Evolutionary conservation across 257 asterid genomes (phyloP).

Genomic region (Primulina huaijiensis): DNA sequence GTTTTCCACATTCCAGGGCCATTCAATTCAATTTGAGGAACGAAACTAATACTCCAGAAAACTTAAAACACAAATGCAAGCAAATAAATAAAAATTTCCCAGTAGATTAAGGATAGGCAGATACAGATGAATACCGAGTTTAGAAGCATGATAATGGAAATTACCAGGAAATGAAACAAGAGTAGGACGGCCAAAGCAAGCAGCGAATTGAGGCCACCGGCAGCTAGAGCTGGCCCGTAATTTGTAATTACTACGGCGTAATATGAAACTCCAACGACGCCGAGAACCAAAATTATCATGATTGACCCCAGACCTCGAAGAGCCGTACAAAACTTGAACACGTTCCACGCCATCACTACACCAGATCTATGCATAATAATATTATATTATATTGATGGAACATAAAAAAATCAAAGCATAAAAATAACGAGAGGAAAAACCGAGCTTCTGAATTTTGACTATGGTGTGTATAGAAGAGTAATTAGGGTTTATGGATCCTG

Average conservation of each 20-base stretch:
- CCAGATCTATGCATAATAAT: constrained; percentile 96
- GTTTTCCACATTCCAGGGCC: constrained; percentile 4
- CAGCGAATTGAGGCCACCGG: constrained; percentile 72
- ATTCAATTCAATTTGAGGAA: constrained; percentile 8
- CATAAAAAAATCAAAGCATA: not conserved
- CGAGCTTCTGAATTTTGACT: constrained; percentile 28
- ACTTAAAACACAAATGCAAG: constrained; percentile 7
- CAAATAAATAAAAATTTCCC: constrained; percentile 1
- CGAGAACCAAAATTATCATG: constrained; percentile 90
- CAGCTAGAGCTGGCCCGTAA: constrained; percentile 76
- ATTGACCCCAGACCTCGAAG: constrained; percentile 91
- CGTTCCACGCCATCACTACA: constrained; percentile 97
- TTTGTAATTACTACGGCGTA: constrained; percentile 81
- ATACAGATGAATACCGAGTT: constrained; percentile 15
- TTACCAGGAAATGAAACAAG: constrained; percentile 58
- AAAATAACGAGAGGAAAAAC: not conserved
- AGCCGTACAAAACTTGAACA: constrained; percentile 94
- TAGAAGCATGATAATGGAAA: constrained; percentile 17
- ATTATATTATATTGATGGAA: constrained; percentile 2
- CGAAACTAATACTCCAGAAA: constrained; percentile 8
- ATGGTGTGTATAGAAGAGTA: not conserved
- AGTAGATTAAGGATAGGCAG: constrained; percentile 13
- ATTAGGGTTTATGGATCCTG: constrained; percentile 43
- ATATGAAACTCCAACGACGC: constrained; percentile 88
- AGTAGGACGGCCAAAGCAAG: constrained; percentile 56